Evolutionary conservation across 2,329 filamentous ascomycete genomes (phyloP), one percentile per base, ranked within the genome.

Genomic region (Cucurbitaria berberidis): DNA sequence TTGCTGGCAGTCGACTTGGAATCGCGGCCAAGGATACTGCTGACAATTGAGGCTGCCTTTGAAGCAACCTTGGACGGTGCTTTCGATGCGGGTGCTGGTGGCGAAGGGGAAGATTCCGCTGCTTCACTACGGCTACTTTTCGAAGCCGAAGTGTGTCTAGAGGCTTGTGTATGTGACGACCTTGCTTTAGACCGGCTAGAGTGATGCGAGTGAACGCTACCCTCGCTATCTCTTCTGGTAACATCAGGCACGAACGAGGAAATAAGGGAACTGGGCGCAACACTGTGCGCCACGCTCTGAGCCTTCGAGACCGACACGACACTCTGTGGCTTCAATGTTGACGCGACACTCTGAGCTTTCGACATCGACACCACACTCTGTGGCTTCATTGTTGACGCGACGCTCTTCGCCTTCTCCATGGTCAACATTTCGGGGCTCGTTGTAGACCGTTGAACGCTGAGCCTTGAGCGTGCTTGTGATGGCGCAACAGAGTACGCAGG

Each of bases 201-300:
- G 52, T 68, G 66, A 55, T 72, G 65, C 54, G 69, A 73, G 41
- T 63, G 61, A 46, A 69, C 58, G 60, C 73, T 74, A 26, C 68
- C 70, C 36, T 70, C 67, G 24, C 62, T 68, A 34, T 58, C 63
- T 48, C 67, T 62, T 13, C 64, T 59, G 8, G 58, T 55, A 15
- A 64, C 55, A 43, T 75, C 72, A 18, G 72, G 63, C 16, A 73
- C 68, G 49, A 74, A 75, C 9, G 72, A 74, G 3, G 73, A 74
- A 39, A 74, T 75, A 34, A 75, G 62, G 19, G 69, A 66, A 55
- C 72, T 74, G 4, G 72, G 67, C 27, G 68, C 64, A 30, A 57
- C 59, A 42, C 65, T 69, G 10, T 62, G 64, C 13, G 60, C 66
- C 29, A 57, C 52, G 39, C 66, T 68, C 9, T 53, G 63, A 36